Conservation (phyloP, 768 basidiomycete species). For the Psilocybe subaeruginosa region DNA sequence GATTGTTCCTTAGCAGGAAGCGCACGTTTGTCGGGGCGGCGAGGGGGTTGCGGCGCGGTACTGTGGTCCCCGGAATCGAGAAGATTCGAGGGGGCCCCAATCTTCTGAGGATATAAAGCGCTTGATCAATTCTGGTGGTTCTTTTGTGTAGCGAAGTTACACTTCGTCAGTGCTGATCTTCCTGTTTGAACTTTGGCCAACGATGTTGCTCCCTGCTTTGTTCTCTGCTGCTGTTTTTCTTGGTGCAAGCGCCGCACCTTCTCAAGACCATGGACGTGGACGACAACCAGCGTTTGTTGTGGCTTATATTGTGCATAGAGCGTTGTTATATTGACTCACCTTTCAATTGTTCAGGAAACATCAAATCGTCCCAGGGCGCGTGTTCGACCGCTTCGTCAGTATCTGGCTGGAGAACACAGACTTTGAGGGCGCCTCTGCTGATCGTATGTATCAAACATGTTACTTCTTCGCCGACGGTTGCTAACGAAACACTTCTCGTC, state of each 20-base stretch:
- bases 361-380: conserved; percentile 24
- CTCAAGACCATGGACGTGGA: not conserved
- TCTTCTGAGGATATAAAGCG: not conserved
- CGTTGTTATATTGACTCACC: not conserved
- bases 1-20: not conserved
- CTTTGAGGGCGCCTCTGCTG: conserved; percentile 34
- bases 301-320: not conserved
- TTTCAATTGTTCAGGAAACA: not conserved
- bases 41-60: not conserved
- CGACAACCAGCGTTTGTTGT: not conserved
- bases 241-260: not conserved
- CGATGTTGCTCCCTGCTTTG: not conserved
- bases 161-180: no score
- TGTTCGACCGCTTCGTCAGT: conserved; percentile 32
- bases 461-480: not conserved
- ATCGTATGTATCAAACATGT: conserved; percentile 18
- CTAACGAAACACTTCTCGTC: not conserved
- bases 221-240: not conserved
- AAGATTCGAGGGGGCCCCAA: not conserved
- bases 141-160: not conserved
- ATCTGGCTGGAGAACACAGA: conserved; percentile 73
- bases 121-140: not conserved
- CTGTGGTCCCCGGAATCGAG: not conserved
- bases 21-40: not conserved
- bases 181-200: not conserved